phyloP scores from a whole-genome alignment of 2,329 filamentous ascomycete genomes.

The Metarhizium anisopliae region DNA sequence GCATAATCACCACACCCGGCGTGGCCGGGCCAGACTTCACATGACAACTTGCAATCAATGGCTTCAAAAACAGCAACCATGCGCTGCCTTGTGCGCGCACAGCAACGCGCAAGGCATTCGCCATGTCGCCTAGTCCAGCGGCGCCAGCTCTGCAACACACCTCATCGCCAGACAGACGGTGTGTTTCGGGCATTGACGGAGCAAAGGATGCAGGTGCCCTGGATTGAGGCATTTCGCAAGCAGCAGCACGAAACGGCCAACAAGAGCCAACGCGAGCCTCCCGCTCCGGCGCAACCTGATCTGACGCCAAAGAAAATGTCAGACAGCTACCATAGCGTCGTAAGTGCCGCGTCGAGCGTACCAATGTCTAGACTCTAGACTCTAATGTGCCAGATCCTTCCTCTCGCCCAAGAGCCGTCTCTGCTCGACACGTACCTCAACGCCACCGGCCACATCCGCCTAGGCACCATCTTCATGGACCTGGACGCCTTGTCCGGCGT shows the following conservation, averaged over 20 bases:
- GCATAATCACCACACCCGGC: too few species aligned
- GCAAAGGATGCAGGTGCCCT: constrained; percentile 16
- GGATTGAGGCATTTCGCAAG: constrained; percentile 19
- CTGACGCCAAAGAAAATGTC: constrained; percentile 19
- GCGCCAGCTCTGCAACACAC: neutral
- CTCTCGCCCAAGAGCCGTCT: constrained; percentile 66
- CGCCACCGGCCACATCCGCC: constrained; percentile 61
- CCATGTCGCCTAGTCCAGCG: neutral
- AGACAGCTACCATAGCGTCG: constrained; percentile 21
- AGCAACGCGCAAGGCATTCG: neutral
- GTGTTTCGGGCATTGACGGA: constrained; percentile 19
- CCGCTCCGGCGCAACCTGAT: constrained; percentile 13
- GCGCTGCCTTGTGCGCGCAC: neutral
- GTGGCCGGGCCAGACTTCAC: too few species aligned
- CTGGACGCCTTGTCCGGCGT: constrained; percentile 70
- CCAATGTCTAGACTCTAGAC: too few species aligned
- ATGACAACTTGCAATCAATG: neutral
- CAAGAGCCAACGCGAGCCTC: neutral
- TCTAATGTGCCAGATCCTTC: constrained; percentile 29
- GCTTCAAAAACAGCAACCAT: neutral
- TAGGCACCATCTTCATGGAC: constrained; percentile 72
- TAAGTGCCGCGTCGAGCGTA: constrained; percentile 6
- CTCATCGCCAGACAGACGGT: constrained; percentile 13
- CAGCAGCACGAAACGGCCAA: constrained; percentile 10
- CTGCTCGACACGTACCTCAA: constrained; percentile 72